Evolutionary conservation across 441 rosid species (phyloP).

Genomic region (Hypseocharis bilobata): DNA sequence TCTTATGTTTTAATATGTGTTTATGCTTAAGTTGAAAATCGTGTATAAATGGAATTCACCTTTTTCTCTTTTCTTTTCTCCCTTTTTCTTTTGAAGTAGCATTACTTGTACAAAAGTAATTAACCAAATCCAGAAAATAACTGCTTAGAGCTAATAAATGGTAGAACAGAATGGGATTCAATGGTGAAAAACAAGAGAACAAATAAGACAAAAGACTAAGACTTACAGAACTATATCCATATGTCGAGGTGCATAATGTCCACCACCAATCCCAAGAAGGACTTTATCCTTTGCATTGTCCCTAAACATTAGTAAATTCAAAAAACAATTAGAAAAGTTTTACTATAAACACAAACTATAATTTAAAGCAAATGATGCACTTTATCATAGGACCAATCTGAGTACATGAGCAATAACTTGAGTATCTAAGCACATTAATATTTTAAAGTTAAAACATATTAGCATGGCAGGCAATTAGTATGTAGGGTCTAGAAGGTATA

Average conservation of each 20-base stretch:
- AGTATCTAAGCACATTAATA: not conserved
- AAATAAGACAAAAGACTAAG: not conserved
- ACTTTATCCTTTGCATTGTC: conserved; percentile 47
- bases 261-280: conserved; percentile 81
- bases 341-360: not conserved
- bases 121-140: not conserved
- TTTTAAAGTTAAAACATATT: too few relatives aligned
- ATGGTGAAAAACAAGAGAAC: not conserved
- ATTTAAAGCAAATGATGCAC: not conserved
- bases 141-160: not conserved
- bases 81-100: too few relatives aligned
- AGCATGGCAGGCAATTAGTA: too few relatives aligned
- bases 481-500: too few relatives aligned
- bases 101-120: not conserved
- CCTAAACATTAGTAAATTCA: conserved; percentile 29
- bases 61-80: too few relatives aligned
- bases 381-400: not conserved
- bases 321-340: conserved; percentile 7
- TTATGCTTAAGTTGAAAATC: not conserved
- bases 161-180: not conserved
- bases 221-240: conserved; percentile 74
- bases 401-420: not conserved
- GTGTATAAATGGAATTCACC: too few relatives aligned
- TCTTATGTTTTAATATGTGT: not conserved
- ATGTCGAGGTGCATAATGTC: conserved; percentile 87